Conservation (phyloP, 2,329 filamentous ascomycete species). For the Clarireedia homoeocarpa region DNA sequence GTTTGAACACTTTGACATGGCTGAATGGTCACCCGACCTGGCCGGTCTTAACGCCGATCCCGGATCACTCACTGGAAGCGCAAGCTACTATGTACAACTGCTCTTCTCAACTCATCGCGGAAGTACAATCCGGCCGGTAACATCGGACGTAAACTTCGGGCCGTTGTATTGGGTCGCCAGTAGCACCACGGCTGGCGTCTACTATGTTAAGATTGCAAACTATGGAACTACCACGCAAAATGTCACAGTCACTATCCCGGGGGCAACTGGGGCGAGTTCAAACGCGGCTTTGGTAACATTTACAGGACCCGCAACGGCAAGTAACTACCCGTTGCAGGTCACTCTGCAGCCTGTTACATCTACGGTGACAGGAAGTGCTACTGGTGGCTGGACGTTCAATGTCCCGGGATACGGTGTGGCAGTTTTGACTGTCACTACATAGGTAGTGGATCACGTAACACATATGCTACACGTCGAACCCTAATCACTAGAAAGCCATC, state of each 20-base stretch:
- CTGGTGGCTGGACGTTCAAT: constrained; percentile 11
- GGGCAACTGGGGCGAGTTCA: not conserved
- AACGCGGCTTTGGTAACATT: constrained; percentile 4
- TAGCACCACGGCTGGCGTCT: constrained; percentile 28
- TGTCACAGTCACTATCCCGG: constrained; percentile 25
- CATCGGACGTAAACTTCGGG: constrained; percentile 29
- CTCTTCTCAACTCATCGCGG: constrained; percentile 39
- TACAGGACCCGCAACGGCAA: not conserved
- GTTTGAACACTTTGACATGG: constrained; percentile 28
- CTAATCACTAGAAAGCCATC: too few relatives aligned
- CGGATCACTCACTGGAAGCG: constrained; percentile 9
- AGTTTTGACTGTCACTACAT: constrained; percentile 8
- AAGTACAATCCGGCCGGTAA: constrained; percentile 38
- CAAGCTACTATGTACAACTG: constrained; percentile 18
- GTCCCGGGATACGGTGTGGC: constrained; percentile 11
- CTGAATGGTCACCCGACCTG: constrained; percentile 20
- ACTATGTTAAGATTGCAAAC: constrained; percentile 43
- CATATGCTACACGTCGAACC: too few relatives aligned
- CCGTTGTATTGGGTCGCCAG: constrained; percentile 42
- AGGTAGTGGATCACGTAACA: not conserved
- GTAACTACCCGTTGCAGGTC: constrained; percentile 11
- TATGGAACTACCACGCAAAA: constrained; percentile 39
- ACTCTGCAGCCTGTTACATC: constrained; percentile 4
- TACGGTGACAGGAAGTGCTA: constrained; percentile 9
- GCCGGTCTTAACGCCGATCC: constrained; percentile 13